Evolutionary conservation across 306 rosid species (phyloP).

Genomic region (Acacia confusa): DNA sequence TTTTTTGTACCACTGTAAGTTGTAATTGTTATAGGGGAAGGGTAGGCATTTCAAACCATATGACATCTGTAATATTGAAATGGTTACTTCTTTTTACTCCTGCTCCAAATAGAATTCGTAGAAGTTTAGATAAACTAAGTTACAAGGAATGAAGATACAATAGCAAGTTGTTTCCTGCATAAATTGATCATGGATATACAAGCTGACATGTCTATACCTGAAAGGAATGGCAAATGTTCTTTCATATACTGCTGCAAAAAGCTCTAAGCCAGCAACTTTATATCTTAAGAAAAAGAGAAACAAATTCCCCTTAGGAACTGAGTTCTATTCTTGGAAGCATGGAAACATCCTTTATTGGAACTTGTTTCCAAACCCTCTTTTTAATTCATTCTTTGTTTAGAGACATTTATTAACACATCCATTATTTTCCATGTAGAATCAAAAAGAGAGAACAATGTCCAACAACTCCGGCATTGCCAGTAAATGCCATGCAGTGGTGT

Average conservation of each 20-base stretch:
- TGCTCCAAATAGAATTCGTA: neutral
- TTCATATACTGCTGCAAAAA: constrained; percentile 27
- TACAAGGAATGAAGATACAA: neutral
- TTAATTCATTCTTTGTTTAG: neutral
- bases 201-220: constrained; percentile 24
- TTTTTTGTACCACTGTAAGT: constrained; percentile 16
- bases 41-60: neutral
- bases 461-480: constrained; percentile 28
- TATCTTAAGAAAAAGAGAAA: constrained; percentile 15
- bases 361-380: constrained; percentile 12
- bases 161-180: neutral
- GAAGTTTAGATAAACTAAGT: neutral
- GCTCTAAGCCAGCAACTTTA: constrained; percentile 33
- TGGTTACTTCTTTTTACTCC: neutral
- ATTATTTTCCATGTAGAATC: constrained; percentile 46
- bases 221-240: constrained; percentile 17
- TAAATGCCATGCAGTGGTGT: constrained; percentile 34
- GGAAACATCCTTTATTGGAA: constrained; percentile 38
- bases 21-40: too few species aligned
- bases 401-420: constrained; percentile 24
- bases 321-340: constrained; percentile 41
- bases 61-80: constrained; percentile 1
- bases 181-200: too few species aligned
- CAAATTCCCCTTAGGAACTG: constrained; percentile 10
- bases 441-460: constrained; percentile 47